Base-by-base conservation (phyloP, 108 stramenopile species). In the Skeletonema tropicum region DNA sequence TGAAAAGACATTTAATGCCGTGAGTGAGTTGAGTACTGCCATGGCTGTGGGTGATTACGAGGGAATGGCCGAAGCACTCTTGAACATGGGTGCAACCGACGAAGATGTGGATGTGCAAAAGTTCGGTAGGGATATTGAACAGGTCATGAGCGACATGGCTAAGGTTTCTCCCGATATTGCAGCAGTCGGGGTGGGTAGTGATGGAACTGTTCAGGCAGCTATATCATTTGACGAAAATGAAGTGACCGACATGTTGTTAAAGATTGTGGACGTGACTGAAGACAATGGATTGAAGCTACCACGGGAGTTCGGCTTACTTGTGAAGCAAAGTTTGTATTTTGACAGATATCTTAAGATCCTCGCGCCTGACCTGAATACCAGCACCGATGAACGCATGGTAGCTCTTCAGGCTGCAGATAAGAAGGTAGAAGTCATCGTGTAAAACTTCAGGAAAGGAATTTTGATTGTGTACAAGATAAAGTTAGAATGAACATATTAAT, bases 271-370 rank as follows among this genome's bases (percentile, higher is more conserved):
- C 7, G 94, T 98, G 19, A 96, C 98, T 3, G 95, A 96, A 73
- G 82, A 90, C 60, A 98, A 98, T 68, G 97, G 97, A 15, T 68
- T 98, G 66, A 97, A 96, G 79, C 87, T 98, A 0, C 98, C 98
- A 2, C 80, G 98, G 11, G 97, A 98, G 59, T 98, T 98, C 67
- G 98, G 98, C 41, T 72, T 98, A 66, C 85, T 98, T 10, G 96
- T 98, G 63, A 98, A 98, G 86, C 98, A 98, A 81, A 91, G 90
- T 58, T 79, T 98, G 30, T 98, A 98, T 72, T 98, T 98, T 81
- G 98, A 98, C 83, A 86, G 98, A 14, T 98, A 98, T 75, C 74
- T 97, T 29, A 95, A 94, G 69, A 93, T 97, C 13, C 82, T 98
- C 8, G 98, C 98, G 10, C 98, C 98, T 3, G 92, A 88, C 32